Base-by-base conservation (phyloP, 805 yeast species). In the Ogataea ramenticola region DNA sequence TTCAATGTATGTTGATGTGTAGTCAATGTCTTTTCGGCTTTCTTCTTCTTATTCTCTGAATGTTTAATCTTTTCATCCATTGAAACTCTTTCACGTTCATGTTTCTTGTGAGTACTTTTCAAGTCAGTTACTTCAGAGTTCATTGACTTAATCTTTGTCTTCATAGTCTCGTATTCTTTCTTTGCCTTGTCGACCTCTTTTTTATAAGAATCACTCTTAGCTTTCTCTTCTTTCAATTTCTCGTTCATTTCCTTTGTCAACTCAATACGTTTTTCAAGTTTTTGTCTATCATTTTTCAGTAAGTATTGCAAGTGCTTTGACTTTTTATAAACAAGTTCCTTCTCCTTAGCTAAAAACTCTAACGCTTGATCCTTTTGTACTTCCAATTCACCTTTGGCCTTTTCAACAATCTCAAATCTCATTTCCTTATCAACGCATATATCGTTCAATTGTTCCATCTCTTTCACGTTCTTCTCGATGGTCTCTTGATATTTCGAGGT, bases 401-500 rank as follows among this genome's bases (percentile, higher is more conserved):
- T 78, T 51, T 82, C 86, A 1, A 89, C 96, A 53, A 88, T 73
- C 45, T 80, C 82, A 53, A 86, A 83, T 47, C 96, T 73, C 46
- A 74, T 78, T 50, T 86, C 86, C 57, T 89, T 90, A 56, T 87
- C 96, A 32, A 77, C 65, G 57, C 96, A 88, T 8, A 79, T 70
- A 37, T 86, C 95, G 57, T 89, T 88, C 49, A 88, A 62, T n/a
- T 72, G 77, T 26, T 87, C 96, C 14, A 86, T 76, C 49, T 77
- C 70, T 2, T 65, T 58, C 40, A 76, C 65, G 22, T 79, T 71
- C 24, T 75, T 74, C 55, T 86, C 96, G 46, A 93, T 90, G 35
- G 79, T 65, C 22, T 72, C 70, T 60, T 93, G 90, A 60, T 90
- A 95, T 40, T 75, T 72, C 1, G 96, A 72, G 0, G 99, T 95